Conservation (phyloP, 2,329 filamentous ascomycete genomes). For the Neobulgaria alba region DNA sequence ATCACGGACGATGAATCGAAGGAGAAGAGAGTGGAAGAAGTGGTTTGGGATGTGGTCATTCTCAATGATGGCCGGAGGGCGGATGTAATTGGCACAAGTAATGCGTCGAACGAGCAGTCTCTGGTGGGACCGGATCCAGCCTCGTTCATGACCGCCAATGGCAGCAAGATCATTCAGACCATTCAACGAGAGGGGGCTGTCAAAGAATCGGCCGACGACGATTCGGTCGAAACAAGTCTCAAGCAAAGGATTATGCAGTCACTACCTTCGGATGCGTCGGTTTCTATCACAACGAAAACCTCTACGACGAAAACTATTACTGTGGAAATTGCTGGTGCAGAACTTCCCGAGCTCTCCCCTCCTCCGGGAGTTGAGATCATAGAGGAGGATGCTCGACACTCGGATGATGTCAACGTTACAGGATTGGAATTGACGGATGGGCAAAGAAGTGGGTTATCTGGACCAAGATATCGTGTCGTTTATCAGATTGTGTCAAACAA, state of each 20-base stretch:
- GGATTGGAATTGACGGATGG: constrained; percentile 13
- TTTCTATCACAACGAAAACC: constrained; percentile 51
- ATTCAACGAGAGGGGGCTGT: constrained; percentile 29
- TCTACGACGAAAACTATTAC: constrained; percentile 55
- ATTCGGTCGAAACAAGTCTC: constrained; percentile 37
- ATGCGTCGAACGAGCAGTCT: constrained; percentile 4
- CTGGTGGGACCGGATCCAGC: constrained; percentile 32
- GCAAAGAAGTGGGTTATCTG: constrained; percentile 9
- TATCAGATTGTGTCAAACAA: constrained; percentile 50
- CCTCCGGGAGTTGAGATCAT: constrained; percentile 52
- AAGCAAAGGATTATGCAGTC: constrained; percentile 47
- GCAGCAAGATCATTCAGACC: constrained; percentile 28
- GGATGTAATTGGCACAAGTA: constrained; percentile 37
- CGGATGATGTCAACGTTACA: constrained; percentile 10
- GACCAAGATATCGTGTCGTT: constrained; percentile 43
- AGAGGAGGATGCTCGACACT: constrained; percentile 35
- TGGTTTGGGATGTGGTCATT: constrained; percentile 60
- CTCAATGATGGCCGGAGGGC: constrained; percentile 49
- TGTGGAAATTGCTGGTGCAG: constrained; percentile 49
- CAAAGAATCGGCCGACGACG: constrained; percentile 31
- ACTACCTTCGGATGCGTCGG: constrained; percentile 45
- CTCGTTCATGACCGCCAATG: constrained; percentile 23
- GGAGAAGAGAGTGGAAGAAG: constrained; percentile 42
- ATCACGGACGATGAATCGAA: constrained; percentile 41
- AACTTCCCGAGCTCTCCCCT: constrained; percentile 42